Evolutionary conservation across 2,329 filamentous ascomycete species (phyloP), one percentile per base, ranked within the genome.

Genomic region (Botrytis tulipae): DNA sequence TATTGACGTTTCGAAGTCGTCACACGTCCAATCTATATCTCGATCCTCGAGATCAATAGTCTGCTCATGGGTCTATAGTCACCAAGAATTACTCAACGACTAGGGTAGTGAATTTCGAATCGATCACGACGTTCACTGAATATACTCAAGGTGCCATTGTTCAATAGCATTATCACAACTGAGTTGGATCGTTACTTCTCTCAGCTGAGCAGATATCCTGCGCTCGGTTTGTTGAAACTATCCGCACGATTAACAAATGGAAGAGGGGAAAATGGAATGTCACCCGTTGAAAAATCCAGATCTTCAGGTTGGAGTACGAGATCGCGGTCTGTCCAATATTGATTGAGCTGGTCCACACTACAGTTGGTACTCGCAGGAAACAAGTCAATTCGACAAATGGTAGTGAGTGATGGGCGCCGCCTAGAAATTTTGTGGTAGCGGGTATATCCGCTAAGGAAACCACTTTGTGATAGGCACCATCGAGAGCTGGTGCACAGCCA

Each of bases 1-100:
- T 72, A 72, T 72, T 72, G 71, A 69, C 63, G 71, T 72, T 72
- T 72, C 65, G 65, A 68, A 72, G 25, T 60, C 60, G 71, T 72
- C 40, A 48, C 29, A 72, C 71, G 29, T 72, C 35, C 48, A 72
- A 72, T 72, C 29, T 67, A 67, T 72, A 54, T 67, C 62, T 72
- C 71, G 71, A 69, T 59, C 61, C 70, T 37, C 68, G 71, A 37
- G 71, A 69, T 72, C 71, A 60, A 72, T 72, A 72, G 71, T 72
- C 22, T 72, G 46, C 68, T 68, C 51, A 68, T 61, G 71, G 71
- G 29, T 59, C 37, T 67, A 44, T 32, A 37, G 37, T 22, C 51
- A 66, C 25, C 5, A 54, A 54, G 54, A 54, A 51, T 29, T 46
- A 48, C 51, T 69, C 35, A n/a, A 46, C 18, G 29, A 67, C 40